Percentiles rank a stretch among this genome's conserved stretches.
Conservation (phyloP, 306 rosid species). For the Nissolia schottii region DNA sequence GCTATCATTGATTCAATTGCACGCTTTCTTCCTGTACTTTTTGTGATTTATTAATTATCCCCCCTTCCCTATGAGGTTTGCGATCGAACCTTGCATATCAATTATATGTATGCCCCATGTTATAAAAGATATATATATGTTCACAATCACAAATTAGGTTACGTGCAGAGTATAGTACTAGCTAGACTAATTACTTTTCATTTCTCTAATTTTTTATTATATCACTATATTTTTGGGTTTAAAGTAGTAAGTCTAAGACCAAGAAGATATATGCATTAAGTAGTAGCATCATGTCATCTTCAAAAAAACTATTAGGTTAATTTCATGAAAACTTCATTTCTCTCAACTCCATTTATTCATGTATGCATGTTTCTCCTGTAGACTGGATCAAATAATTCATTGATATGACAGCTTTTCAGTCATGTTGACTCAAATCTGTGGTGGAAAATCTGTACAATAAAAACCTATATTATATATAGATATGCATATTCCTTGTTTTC, state of each 20-base stretch:
- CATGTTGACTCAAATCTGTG: conserved; percentile 17
- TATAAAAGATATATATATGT: not conserved
- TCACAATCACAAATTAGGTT: not conserved
- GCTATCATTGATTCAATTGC: conserved; percentile 35
- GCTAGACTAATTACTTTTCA: not conserved
- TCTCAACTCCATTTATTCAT: conserved; percentile 20
- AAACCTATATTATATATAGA: not conserved
- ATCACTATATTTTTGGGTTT: not conserved
- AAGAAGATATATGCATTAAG: not conserved
- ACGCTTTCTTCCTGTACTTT: conserved; percentile 53
- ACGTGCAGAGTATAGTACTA: not conserved
- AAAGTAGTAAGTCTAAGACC: not conserved
- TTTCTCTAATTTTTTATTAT: not conserved
- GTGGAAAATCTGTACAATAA: conserved; percentile 1
- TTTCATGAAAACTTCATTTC: conserved; percentile 9
- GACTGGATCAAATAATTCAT: not conserved
- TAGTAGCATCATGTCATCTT: not conserved
- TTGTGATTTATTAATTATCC: conserved; percentile 29
- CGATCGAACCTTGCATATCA: conserved; percentile 6
- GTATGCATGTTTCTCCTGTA: conserved; percentile 19
- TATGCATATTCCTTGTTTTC: conserved; percentile 1
- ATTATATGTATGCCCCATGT: not conserved
- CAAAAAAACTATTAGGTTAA: not conserved
- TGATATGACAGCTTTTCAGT: conserved; percentile 24
- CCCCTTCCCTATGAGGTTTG: conserved; percentile 21